phyloP scores from a whole-genome alignment of 176 grass and related monocot species.

The Juncus inflexus region DNA sequence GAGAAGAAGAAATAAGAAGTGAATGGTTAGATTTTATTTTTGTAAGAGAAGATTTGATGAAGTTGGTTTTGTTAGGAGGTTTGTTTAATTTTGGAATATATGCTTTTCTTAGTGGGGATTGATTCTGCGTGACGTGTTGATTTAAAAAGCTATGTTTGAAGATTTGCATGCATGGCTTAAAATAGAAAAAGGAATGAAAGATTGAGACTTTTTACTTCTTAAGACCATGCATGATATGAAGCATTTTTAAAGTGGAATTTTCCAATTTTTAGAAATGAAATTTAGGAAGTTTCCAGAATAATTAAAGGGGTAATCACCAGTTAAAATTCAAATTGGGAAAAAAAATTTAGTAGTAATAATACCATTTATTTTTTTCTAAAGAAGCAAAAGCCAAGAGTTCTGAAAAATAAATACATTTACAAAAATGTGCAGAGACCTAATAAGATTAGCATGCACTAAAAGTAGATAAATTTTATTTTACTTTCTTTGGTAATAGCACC shows the following conservation, averaged over 20 bases:
- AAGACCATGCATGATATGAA: too few relatives aligned
- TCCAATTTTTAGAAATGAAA: too few relatives aligned
- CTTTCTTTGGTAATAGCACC: conserved; percentile 6
- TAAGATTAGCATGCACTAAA: neutral
- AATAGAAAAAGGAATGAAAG: too few relatives aligned
- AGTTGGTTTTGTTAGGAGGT: neutral
- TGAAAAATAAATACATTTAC: neutral
- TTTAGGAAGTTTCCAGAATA: too few relatives aligned
- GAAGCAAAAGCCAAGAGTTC: neutral
- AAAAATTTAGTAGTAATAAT: conserved; percentile 1
- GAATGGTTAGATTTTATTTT: conserved; percentile 9
- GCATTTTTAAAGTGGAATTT: too few relatives aligned
- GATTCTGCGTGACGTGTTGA: too few relatives aligned
- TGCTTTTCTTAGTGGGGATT: neutral
- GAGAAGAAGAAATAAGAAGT: conserved; percentile 13
- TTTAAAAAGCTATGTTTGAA: too few relatives aligned
- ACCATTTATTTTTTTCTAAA: neutral
- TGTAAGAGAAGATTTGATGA: neutral
- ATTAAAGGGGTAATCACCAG: too few relatives aligned
- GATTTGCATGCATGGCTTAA: too few relatives aligned
- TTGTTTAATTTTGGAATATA: conserved; percentile 16
- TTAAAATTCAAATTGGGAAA: neutral
- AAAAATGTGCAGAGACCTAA: neutral
- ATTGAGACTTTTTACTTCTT: too few relatives aligned
- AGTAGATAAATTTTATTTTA: neutral